phyloP scores from a whole-genome alignment of 345 rosid genomes.

The Sonneratia caseolaris region DNA sequence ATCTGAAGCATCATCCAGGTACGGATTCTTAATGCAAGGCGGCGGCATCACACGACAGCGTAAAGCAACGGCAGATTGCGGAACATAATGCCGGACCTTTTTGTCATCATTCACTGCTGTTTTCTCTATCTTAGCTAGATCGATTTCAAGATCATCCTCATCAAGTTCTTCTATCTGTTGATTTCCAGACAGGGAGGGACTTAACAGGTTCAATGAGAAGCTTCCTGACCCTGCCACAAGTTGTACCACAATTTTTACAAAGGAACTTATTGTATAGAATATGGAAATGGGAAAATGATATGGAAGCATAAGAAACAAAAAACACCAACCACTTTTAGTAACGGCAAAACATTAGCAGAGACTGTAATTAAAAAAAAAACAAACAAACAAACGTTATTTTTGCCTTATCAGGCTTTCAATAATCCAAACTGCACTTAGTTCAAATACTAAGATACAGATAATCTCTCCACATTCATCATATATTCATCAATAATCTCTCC shows the following conservation, averaged over 20 bases:
- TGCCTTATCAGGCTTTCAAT: neutral
- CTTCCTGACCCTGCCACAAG: constrained; percentile 18
- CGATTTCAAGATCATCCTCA: constrained; percentile 27
- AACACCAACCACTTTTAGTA: neutral
- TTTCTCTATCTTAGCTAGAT: constrained; percentile 36
- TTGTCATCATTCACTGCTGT: constrained; percentile 18
- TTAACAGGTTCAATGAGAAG: constrained; percentile 26
- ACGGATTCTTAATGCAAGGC: constrained; percentile 93
- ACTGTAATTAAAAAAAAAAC: neutral
- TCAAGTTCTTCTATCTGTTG: constrained; percentile 36
- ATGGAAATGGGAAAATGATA: neutral
- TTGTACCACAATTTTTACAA: neutral
- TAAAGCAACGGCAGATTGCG: constrained; percentile 78
- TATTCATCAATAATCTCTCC: neutral
- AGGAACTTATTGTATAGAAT: neutral
- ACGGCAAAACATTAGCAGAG: neutral
- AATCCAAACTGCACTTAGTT: neutral
- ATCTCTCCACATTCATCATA: neutral
- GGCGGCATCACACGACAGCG: constrained; percentile 89
- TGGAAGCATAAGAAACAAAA: neutral
- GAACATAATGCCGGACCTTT: constrained; percentile 47
- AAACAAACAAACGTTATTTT: neutral
- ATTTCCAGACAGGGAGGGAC: constrained; percentile 34
- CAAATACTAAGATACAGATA: neutral
- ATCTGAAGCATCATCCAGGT: constrained; percentile 41